Evolutionary conservation across 495 filamentous ascomycete genomes (phyloP).

Genomic region (Penicillium ucsense): DNA sequence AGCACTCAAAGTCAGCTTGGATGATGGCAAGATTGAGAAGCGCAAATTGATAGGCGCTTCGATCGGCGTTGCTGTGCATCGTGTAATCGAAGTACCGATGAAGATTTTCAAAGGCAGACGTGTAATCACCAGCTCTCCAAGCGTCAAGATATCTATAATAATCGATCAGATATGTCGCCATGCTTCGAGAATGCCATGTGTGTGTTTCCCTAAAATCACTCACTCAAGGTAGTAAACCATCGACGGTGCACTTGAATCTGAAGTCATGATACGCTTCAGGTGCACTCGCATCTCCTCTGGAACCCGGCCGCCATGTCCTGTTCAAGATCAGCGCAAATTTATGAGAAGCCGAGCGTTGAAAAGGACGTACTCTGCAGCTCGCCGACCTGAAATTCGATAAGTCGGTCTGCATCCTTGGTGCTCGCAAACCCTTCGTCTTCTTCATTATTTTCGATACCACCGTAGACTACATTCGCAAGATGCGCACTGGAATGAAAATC

Average conservation of each 20-base stretch:
- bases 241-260: constrained; percentile 57
- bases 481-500: constrained; percentile 29
- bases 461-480: constrained; percentile 53
- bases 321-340: neutral
- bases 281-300: constrained; percentile 57
- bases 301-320: constrained; percentile 58
- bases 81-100: constrained; percentile 97
- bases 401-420: constrained; percentile 71
- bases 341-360: neutral
- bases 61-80: constrained; percentile 70
- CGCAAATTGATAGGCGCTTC: constrained; percentile 91
- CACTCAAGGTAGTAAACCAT: constrained; percentile 70
- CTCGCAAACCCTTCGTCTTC: constrained; percentile 45
- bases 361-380: constrained; percentile 65
- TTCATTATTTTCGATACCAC: constrained; percentile 41
- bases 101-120: constrained; percentile 78
- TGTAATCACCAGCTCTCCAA: constrained; percentile 85
- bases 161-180: no score
- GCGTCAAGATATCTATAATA: constrained; percentile 66
- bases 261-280: constrained; percentile 56
- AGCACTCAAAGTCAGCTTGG: constrained; percentile 91
- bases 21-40: constrained; percentile 88
- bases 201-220: constrained; percentile 3
- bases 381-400: constrained; percentile 80
- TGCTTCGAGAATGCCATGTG: no score